phyloP scores from a whole-genome alignment of 371 early-diverging fungal genomes.

The Vairimorpha ceranae region DNA sequence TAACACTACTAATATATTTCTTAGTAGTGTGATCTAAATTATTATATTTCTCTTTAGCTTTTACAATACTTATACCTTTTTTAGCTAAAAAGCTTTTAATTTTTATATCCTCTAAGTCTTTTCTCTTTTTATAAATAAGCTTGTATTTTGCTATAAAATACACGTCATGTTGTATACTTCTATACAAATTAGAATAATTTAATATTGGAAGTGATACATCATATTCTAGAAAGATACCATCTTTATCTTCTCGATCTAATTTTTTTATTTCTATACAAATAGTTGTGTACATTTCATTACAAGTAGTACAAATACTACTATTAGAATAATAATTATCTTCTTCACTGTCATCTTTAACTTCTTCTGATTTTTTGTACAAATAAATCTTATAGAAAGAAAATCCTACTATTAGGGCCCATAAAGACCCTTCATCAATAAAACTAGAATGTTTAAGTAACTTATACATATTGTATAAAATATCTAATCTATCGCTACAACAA shows the following conservation, averaged over 20 bases:
- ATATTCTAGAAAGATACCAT: slow-evolving; percentile 2
- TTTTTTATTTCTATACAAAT: slow-evolving; percentile 15
- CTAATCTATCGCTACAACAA: neutral
- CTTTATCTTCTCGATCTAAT: neutral
- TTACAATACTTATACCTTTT: slow-evolving; percentile 13
- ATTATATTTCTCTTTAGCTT: slow-evolving; percentile 5
- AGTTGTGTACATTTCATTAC: slow-evolving; percentile 2
- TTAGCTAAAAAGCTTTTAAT: slow-evolving; percentile 25
- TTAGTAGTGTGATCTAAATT: slow-evolving; percentile 22
- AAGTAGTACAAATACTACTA: slow-evolving; percentile 1
- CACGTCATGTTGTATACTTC: slow-evolving; percentile 13
- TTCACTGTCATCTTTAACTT: neutral
- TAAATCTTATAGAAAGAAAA: neutral
- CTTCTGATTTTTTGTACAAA: neutral
- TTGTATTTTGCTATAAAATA: slow-evolving; percentile 13
- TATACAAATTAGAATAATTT: slow-evolving; percentile 14
- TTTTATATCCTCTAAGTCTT: slow-evolving; percentile 7
- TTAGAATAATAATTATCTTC: neutral
- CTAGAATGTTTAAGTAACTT: neutral
- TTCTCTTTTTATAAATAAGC: slow-evolving; percentile 14
- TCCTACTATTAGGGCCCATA: neutral
- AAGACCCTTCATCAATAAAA: neutral
- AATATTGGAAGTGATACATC: slow-evolving; percentile 5
- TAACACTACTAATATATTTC: neutral
- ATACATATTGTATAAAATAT: neutral